Percentiles rank a stretch among this genome's conserved stretches.
Evolutionary conservation across 768 basidiomycete genomes (phyloP).

Genomic region (Suillus spraguei): DNA sequence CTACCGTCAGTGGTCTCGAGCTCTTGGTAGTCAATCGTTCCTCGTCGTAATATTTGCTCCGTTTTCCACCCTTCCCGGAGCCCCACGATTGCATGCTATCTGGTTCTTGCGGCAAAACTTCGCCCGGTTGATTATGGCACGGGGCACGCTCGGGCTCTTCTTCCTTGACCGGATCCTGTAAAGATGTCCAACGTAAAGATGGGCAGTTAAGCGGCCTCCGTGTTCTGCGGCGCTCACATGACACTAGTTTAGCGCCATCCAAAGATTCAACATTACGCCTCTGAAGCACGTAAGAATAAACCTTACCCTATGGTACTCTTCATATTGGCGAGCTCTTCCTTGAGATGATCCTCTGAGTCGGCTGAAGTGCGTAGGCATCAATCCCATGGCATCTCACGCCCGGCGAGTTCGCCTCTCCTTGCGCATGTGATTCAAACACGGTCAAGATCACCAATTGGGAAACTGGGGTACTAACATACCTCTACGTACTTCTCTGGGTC

Average conservation of each 20-base stretch:
- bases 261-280: neutral
- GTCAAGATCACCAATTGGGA: neutral
- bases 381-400: neutral
- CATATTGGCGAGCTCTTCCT: constrained; percentile 30
- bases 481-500: constrained; percentile 33
- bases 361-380: too few relatives aligned
- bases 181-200: constrained; percentile 1
- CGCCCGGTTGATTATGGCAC: neutral
- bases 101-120: constrained; percentile 10
- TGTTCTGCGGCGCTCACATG: constrained; percentile 27
- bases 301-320: constrained; percentile 37
- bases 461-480: constrained; percentile 15
- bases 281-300: neutral
- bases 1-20: neutral
- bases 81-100: neutral
- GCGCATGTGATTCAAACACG: constrained; percentile 31
- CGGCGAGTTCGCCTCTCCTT: constrained; percentile 17
- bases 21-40: neutral
- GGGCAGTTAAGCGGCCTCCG: neutral
- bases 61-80: constrained; percentile 11
- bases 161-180: constrained; percentile 32
- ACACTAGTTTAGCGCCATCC: constrained; percentile 28
- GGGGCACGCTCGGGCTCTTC: constrained; percentile 10
- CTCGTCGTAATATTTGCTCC: constrained; percentile 10
- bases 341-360: constrained; percentile 32